phyloP scores from a whole-genome alignment of 106 monocot genomes.

The Allium fistulosum region DNA sequence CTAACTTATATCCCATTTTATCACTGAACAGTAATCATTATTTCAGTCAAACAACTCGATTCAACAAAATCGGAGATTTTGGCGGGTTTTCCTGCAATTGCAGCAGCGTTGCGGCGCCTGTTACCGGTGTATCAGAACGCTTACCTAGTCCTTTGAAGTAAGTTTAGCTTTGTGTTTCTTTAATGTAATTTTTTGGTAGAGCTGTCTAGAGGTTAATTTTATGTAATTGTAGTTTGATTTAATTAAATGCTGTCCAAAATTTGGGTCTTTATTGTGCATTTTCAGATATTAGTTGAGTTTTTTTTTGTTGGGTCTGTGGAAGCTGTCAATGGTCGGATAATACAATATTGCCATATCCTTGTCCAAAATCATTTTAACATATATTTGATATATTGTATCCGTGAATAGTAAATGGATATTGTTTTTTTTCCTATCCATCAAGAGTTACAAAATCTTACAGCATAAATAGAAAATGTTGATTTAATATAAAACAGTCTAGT shows the following conservation, averaged over 20 bases:
- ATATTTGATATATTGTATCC: not conserved
- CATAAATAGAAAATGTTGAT: too few species aligned
- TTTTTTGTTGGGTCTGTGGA: not conserved
- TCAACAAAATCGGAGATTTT: not conserved
- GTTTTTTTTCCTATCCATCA: not conserved
- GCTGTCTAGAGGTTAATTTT: not conserved
- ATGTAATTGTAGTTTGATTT: not conserved
- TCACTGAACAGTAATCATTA: not conserved
- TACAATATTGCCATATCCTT: not conserved
- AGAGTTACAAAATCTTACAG: too few species aligned
- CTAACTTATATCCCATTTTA: too few species aligned
- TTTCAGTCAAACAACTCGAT: not conserved
- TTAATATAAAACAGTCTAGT: too few species aligned
- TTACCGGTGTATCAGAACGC: not conserved
- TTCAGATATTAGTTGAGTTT: not conserved
- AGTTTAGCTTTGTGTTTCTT: not conserved
- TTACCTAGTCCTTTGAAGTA: not conserved
- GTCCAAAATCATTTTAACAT: not conserved
- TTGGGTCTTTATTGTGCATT: not conserved
- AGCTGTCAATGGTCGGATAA: not conserved
- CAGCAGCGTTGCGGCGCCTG: not conserved
- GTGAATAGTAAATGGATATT: not conserved
- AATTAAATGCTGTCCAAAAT: not conserved
- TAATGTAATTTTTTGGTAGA: not conserved
- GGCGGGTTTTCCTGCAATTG: not conserved